These are phyloP conservation scores for Cyphellophora europaea DNA, from an alignment of 2,329 filamentous ascomycete genomes.

Conservation along the genomic window DNA sequence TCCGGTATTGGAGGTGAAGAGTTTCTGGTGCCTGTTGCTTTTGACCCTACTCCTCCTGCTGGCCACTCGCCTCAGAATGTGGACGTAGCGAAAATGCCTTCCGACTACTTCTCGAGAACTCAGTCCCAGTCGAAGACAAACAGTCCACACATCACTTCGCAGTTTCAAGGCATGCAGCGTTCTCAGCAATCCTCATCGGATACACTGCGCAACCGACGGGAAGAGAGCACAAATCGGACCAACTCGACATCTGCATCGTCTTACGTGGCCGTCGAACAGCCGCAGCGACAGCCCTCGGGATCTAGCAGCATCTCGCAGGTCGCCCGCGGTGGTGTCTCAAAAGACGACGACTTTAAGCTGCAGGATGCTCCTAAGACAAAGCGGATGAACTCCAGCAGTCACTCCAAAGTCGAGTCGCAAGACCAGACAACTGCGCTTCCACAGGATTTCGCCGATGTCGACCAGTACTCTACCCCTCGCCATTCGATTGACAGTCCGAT, in stretches of 20 bases:
- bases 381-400: slow-evolving; percentile 33
- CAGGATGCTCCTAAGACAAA: slow-evolving; percentile 69
- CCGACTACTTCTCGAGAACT: slow-evolving; percentile 11
- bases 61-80: slow-evolving; percentile 38
- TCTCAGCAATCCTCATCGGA: slow-evolving; percentile 50
- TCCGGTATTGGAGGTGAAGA: slow-evolving; percentile 56
- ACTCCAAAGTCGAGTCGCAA: slow-evolving; percentile 6
- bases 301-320: slow-evolving; percentile 10
- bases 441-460: slow-evolving; percentile 19
- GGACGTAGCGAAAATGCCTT: neutral
- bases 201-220: slow-evolving; percentile 39
- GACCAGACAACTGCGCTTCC: neutral
- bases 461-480: slow-evolving; percentile 31
- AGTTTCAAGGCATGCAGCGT: slow-evolving; percentile 64
- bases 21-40: slow-evolving; percentile 66
- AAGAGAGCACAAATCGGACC: slow-evolving; percentile 18
- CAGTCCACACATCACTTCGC: slow-evolving; percentile 80
- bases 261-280: slow-evolving; percentile 6
- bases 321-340: slow-evolving; percentile 1
- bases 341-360: slow-evolving; percentile 60
- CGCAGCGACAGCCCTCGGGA: slow-evolving; percentile 7
- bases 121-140: slow-evolving; percentile 1
- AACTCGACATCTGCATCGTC: slow-evolving; percentile 13
- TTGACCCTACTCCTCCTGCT: slow-evolving; percentile 58
- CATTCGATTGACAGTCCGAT: slow-evolving; percentile 49